Evolutionary conservation across 1,284 basidiomycete genomes (phyloP), one percentile per base, ranked within the genome.

Genomic region (Vanrija pseudolonga): DNA sequence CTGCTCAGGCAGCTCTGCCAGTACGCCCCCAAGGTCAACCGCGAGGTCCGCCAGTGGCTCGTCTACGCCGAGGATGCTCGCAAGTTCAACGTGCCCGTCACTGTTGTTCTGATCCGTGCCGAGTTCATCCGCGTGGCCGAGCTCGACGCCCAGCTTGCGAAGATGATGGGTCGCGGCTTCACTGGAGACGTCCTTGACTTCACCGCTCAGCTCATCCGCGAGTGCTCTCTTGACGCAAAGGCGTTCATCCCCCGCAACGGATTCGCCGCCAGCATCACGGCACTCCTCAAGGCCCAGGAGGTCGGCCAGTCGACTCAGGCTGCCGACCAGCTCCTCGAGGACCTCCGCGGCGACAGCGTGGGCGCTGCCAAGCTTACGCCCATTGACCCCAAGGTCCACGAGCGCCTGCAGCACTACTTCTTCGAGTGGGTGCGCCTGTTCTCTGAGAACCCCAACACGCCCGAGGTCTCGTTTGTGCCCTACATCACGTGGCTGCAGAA

Each of bases 31-130:
- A 92, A 96, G 67, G 94, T 97, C 43, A 90, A 89, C 19, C 92
- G 92, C 76, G 96, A 99, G 77, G 96, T 95, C 9, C 89, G 94
- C 54, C 91, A 89, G 14, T 99, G 96, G 96, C 80, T 99, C 49
- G 80, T 98, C 47, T 97, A 94, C 71, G 90, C 95, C 15, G 94
- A 98, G 72, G 96, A 98, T 74, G 90, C 92, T 87, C 89, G 93
- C 68, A 98, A 98, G 78, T 90, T 90, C 79, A 97, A 97, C 72
- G 86, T 98, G 15, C 85, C 92, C 6, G 96, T 97, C 60, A 98
- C 93, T 0, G 84, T 90, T 26, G 88, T 90, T 2, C 82, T 98
- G 45, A 80, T 98, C 54, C 85, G 88, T 43, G 89, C 89, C 54
- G 85, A 88, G 45, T 82, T 98, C 47, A 83, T 99, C 71, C 85